Evolutionary conservation across 495 filamentous ascomycete species (phyloP), one percentile per base, ranked within the genome.

Genomic region (Chlorociboria aeruginascens): DNA sequence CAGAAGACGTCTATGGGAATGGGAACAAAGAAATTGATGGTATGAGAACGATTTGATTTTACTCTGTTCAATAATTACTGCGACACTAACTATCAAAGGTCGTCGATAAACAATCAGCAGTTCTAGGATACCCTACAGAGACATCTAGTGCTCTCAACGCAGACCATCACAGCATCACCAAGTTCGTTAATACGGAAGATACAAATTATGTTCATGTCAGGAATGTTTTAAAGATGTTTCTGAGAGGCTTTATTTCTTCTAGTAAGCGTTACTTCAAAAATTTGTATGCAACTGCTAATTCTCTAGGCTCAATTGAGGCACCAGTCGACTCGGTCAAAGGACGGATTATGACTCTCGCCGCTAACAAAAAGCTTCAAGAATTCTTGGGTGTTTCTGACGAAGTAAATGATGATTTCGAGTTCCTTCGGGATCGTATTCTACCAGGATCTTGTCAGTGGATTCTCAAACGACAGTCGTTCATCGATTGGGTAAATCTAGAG

Each of bases 101-200:
- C 40, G 12, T 36, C n/a, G 58, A 41, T 37, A 68, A 35, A 32
- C 66, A 72, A 2, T 73, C 71, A 0, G 65, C 70, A 0, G 51
- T 65, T 7, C 57, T 73, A 8, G 69, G 68, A 12, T 73, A 71
- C 45, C 61, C 61, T 3, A 63, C 56, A 3, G 70, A 74, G 50
- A 60, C 61, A 1, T 64, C 61, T 0, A 61, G 50, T 25, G 48
- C 64, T 2, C 46, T 76, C 2, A 49, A 70, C 48, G 72, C 70
- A 0, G 64, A 74, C 42, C 72, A 76, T 43, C 66, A 68, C 37
- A 55, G 54, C 1, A 61, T 75, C 30, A 73, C 69, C 61, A 75
- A 75, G 49, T 75, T 61, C 40, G 37, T 46, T 8, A 62, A 56
- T 39, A 63, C 51, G 6, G 33, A 43, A 0, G 70, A 75, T 47